Evolutionary conservation across 192 early-diverging fungal genomes (phyloP).

Genomic region (Coemansia sp.): DNA sequence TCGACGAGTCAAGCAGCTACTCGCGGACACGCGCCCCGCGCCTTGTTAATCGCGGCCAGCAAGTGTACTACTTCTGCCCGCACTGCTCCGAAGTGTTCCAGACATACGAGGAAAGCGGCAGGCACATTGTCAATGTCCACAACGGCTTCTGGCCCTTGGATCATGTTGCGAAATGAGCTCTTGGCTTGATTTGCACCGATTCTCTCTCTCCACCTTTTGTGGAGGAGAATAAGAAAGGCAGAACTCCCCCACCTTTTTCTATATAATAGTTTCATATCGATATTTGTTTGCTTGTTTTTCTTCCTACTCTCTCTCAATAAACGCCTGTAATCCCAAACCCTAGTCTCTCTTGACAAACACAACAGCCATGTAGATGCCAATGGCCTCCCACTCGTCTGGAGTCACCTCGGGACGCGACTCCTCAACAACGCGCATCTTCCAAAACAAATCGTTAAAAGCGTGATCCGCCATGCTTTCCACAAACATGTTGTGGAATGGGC

Average conservation of each 20-base stretch:
- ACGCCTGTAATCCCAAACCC: no score
- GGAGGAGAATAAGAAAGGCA: no score
- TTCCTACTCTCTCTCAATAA: not conserved
- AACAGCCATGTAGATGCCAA: conserved; percentile 58
- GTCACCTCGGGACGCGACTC: conserved; percentile 64
- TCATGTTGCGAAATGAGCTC: no score
- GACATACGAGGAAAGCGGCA: conserved; percentile 42
- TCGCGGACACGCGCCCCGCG: not conserved
- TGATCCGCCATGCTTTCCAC: conserved; percentile 57
- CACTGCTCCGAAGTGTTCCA: conserved; percentile 12
- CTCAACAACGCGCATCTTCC: conserved; percentile 83
- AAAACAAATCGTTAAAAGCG: conserved; percentile 64
- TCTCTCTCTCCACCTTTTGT: no score
- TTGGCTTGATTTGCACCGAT: no score
- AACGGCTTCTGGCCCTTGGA: conserved; percentile 11
- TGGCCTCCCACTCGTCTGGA: conserved; percentile 91
- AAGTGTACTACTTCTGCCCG: conserved; percentile 12
- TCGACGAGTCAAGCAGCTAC: not conserved
- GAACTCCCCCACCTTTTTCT: no score
- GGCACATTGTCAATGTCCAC: conserved; percentile 31
- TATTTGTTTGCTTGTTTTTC: not conserved
- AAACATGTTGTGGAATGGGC: conserved; percentile 86
- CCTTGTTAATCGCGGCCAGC: conserved; percentile 4
- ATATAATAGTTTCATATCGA: not conserved
- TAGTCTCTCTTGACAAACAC: conserved; percentile 21